Evolutionary conservation across 495 filamentous ascomycete species (phyloP).

Genomic region (Glarea lozoyensis): DNA sequence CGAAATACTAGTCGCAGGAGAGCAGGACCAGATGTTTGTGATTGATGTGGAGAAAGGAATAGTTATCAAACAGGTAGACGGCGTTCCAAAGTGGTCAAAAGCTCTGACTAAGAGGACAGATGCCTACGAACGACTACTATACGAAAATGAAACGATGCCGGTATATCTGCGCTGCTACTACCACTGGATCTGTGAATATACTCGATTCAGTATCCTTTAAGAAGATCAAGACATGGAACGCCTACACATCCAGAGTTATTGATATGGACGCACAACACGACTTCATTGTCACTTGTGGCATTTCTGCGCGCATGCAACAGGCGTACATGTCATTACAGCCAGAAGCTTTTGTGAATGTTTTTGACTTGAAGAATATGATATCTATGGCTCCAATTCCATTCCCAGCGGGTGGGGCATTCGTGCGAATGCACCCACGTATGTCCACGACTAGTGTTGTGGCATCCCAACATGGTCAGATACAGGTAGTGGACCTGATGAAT

Average conservation of each 20-base stretch:
- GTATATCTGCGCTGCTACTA: slow-evolving; percentile 86
- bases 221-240: slow-evolving; percentile 77
- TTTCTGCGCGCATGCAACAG: slow-evolving; percentile 48
- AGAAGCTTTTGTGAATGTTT: slow-evolving; percentile 88
- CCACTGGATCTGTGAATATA: slow-evolving; percentile 74
- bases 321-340: slow-evolving; percentile 60
- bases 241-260: slow-evolving; percentile 73
- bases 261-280: slow-evolving; percentile 94
- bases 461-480: slow-evolving; percentile 82
- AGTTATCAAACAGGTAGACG: slow-evolving; percentile 56
- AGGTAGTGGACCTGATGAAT: slow-evolving; percentile 93
- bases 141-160: slow-evolving; percentile 83
- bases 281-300: slow-evolving; percentile 91
- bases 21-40: slow-evolving; percentile 78
- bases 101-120: slow-evolving; percentile 28
- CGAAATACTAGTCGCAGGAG: slow-evolving; percentile 79
- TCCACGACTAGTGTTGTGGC: slow-evolving; percentile 86
- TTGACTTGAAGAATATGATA: slow-evolving; percentile 77
- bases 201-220: slow-evolving; percentile 70
- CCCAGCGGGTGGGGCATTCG: slow-evolving; percentile 81
- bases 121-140: slow-evolving; percentile 66
- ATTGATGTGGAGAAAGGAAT: slow-evolving; percentile 83
- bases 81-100: background rate
- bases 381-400: slow-evolving; percentile 87
- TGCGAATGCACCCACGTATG: slow-evolving; percentile 90